A percentile compares a stretch with the other conserved stretches of the same genome.
Evolutionary conservation across 768 basidiomycete species (phyloP).

Genomic region (Kwoniella shandongensis): DNA sequence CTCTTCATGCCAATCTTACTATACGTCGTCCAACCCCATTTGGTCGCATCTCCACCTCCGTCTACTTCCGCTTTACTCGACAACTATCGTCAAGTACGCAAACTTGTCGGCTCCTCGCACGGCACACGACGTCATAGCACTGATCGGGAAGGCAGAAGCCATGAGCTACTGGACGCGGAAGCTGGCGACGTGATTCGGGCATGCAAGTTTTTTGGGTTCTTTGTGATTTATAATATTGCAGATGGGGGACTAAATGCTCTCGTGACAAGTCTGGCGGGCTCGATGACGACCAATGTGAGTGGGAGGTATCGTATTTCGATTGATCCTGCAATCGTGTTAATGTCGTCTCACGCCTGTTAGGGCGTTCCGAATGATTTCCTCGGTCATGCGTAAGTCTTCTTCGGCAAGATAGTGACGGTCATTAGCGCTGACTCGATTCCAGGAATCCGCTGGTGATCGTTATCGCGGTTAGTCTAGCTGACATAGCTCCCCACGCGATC

Average conservation of each 20-base stretch:
- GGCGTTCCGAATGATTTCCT: conserved; percentile 47
- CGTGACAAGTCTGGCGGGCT: conserved; percentile 38
- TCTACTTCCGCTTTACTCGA: conserved; percentile 20
- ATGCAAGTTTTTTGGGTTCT: conserved; percentile 42
- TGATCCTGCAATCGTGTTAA: too few species aligned
- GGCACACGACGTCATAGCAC: neutral
- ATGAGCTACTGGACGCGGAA: neutral
- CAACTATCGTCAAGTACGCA: conserved; percentile 12
- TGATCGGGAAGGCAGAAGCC: neutral
- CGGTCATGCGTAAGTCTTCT: conserved; percentile 19
- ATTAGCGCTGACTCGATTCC: neutral
- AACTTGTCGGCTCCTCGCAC: neutral
- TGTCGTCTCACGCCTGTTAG: too few species aligned
- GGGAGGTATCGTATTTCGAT: too few species aligned
- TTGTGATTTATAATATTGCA: conserved; percentile 43
- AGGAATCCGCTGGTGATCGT: conserved; percentile 25
- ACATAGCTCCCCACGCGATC: too few species aligned
- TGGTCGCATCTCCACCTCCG: conserved; percentile 18
- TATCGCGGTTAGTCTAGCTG: conserved; percentile 5
- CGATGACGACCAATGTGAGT: conserved; percentile 39
- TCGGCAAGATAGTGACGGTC: too few species aligned
- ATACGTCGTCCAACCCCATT: conserved; percentile 4
- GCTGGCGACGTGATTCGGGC: conserved; percentile 18
- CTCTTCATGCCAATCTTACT: conserved; percentile 24
- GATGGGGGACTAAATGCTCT: conserved; percentile 43